A percentile compares a stretch with the other conserved stretches of the same genome.
These are phyloP conservation scores for Backusella parvicylindrica DNA, from an alignment of 192 early-diverging fungal genomes.

Conservation along the genomic window DNA sequence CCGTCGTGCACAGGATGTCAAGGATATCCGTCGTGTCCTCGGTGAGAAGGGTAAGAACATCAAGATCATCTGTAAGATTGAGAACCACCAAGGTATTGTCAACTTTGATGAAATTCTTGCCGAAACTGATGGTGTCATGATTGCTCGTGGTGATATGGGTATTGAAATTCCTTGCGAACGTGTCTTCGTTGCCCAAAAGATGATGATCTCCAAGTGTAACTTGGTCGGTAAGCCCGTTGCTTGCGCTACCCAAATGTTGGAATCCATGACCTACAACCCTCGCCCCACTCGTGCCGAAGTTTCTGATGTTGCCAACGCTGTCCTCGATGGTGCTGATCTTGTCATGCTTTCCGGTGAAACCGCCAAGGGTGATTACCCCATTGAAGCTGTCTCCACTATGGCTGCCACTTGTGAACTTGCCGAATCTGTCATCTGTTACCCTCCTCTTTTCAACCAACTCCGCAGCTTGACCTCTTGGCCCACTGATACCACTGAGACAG, in stretches of 20 bases:
- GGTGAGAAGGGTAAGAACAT: conserved; percentile 74
- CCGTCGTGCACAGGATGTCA: conserved; percentile 83
- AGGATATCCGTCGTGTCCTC: conserved; percentile 82
- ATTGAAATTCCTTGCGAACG: conserved; percentile 92
- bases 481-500: conserved; percentile 79
- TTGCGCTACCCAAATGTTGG: conserved; percentile 95
- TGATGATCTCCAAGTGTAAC: conserved; percentile 97
- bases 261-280: conserved; percentile 91
- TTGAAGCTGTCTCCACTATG: conserved; percentile 81
- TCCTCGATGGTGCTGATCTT: conserved; percentile 91
- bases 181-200: conserved; percentile 89
- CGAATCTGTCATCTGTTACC: conserved; percentile 87
- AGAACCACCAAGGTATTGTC: conserved; percentile 87
- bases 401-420: conserved; percentile 67
- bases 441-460: conserved; percentile 83
- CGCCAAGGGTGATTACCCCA: conserved; percentile 85
- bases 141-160: conserved; percentile 92
- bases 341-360: conserved; percentile 97
- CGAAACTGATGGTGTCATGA: conserved; percentile 94
- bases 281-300: conserved; percentile 95
- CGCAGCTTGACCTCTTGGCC: conserved; percentile 70
- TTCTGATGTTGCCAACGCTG: conserved; percentile 93
- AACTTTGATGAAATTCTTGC: conserved; percentile 95
- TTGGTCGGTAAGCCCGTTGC: conserved; percentile 90
- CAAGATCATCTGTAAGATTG: conserved; percentile 96